Conservation (phyloP, 2,329 filamentous ascomycete species). For the Chaetomiaceae sp. region DNA sequence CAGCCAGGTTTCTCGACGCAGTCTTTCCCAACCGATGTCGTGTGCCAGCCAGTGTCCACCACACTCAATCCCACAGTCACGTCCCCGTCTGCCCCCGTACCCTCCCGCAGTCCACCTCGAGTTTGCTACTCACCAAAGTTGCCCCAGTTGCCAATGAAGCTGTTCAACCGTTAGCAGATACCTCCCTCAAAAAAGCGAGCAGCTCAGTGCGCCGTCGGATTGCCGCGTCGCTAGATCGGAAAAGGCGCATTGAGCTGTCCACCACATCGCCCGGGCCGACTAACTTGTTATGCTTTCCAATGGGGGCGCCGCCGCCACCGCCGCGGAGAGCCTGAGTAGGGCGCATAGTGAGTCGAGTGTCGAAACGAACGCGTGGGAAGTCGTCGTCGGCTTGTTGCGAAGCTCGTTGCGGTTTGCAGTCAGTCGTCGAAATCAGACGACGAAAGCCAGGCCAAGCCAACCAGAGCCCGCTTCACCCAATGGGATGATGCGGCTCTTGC, state of each 20-base stretch:
- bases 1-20: slow-evolving; percentile 22
- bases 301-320: slow-evolving; percentile 34
- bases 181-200: slow-evolving; percentile 8
- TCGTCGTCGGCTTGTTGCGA: slow-evolving; percentile 20
- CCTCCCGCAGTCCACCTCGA: not conserved
- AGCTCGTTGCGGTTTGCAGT: slow-evolving; percentile 23
- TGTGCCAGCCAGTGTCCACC: not conserved
- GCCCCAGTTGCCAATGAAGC: slow-evolving; percentile 71
- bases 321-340: slow-evolving; percentile 39
- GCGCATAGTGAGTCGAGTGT: slow-evolving; percentile 35
- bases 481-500: no score
- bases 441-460: slow-evolving; percentile 22
- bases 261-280: slow-evolving; percentile 24
- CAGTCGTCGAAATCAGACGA: slow-evolving; percentile 26
- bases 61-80: not conserved
- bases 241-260: slow-evolving; percentile 19
- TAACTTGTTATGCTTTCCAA: slow-evolving; percentile 42
- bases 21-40: no score
- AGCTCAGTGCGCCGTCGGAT: not conserved
- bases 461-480: no score
- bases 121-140: slow-evolving; percentile 58
- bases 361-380: slow-evolving; percentile 24
- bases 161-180: slow-evolving; percentile 31
- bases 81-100: no score
- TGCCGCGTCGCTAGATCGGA: slow-evolving; percentile 18